phyloP scores from a whole-genome alignment of 2,329 filamentous ascomycete species.

The Aspergillus sp. region DNA sequence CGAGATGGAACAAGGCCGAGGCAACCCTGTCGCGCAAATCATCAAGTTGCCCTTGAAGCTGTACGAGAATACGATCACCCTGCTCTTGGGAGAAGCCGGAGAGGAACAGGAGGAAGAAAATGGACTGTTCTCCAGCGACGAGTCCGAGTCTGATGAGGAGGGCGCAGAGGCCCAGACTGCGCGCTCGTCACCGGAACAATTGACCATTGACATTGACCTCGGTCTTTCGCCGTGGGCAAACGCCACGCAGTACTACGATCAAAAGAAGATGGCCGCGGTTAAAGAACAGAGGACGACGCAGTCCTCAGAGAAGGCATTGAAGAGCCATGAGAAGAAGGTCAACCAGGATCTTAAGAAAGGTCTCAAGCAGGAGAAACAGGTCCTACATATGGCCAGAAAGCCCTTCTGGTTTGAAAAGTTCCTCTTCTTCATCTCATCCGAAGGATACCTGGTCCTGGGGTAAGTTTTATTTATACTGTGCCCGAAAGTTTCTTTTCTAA shows the following conservation, averaged over 20 bases:
- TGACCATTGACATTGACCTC: conserved; percentile 84
- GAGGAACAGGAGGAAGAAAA: conserved; percentile 65
- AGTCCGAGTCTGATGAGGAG: conserved; percentile 49
- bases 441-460: conserved; percentile 88
- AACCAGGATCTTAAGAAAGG: conserved; percentile 80
- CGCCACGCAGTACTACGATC: conserved; percentile 86
- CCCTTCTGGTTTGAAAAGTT: conserved; percentile 98
- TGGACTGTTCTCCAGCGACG: conserved; percentile 61
- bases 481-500: neutral
- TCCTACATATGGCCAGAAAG: conserved; percentile 77
- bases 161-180: conserved; percentile 31
- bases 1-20: conserved; percentile 76
- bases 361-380: conserved; percentile 86
- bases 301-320: conserved; percentile 79
- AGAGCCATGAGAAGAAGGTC: conserved; percentile 88
- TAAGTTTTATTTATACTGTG: conserved; percentile 20
- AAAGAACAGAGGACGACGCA: conserved; percentile 86
- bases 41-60: conserved; percentile 87
- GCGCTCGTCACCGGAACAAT: conserved; percentile 36
- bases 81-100: conserved; percentile 72
- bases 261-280: conserved; percentile 76
- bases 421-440: conserved; percentile 89
- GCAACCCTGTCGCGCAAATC: conserved; percentile 81
- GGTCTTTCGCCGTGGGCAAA: conserved; percentile 82
- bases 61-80: conserved; percentile 81